These are phyloP conservation scores for Cubamyces sp. DNA, from an alignment of 768 basidiomycete genomes.

Conservation along the genomic window DNA sequence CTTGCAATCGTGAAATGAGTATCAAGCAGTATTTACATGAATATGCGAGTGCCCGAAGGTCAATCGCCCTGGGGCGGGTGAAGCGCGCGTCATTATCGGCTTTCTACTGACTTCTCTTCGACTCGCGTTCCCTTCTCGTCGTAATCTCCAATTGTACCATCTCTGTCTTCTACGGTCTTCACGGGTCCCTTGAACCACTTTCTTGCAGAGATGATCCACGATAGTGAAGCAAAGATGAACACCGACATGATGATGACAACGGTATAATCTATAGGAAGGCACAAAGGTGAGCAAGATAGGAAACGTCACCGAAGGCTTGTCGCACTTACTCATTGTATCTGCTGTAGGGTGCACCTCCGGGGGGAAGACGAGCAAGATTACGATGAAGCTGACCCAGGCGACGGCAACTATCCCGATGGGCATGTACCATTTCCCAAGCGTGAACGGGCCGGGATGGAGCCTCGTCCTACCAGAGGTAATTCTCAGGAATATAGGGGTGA, in stretches of 20 bases:
- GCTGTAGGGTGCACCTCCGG: constrained; percentile 44
- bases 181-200: constrained; percentile 77
- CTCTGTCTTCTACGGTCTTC: constrained; percentile 39
- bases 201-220: constrained; percentile 68
- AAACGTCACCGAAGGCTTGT: neutral
- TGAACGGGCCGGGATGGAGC: constrained; percentile 62
- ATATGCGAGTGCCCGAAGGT: neutral
- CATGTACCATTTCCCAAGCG: constrained; percentile 60
- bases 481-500: constrained; percentile 68
- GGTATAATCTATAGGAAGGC: constrained; percentile 56
- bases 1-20: no score
- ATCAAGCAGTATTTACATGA: no score
- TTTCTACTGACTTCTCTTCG: constrained; percentile 10
- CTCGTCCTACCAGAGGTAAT: constrained; percentile 68
- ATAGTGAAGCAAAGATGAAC: constrained; percentile 63
- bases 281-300: neutral
- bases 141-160: neutral
- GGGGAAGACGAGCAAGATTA: constrained; percentile 63
- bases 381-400: constrained; percentile 67
- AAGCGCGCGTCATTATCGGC: neutral
- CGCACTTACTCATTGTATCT: constrained; percentile 58
- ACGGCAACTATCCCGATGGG: constrained; percentile 66
- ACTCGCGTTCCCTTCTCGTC: constrained; percentile 19
- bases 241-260: constrained; percentile 68
- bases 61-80: neutral